Conservation (phyloP, 73 alveolate genomes). For the Symbiodinium pilosum region DNA sequence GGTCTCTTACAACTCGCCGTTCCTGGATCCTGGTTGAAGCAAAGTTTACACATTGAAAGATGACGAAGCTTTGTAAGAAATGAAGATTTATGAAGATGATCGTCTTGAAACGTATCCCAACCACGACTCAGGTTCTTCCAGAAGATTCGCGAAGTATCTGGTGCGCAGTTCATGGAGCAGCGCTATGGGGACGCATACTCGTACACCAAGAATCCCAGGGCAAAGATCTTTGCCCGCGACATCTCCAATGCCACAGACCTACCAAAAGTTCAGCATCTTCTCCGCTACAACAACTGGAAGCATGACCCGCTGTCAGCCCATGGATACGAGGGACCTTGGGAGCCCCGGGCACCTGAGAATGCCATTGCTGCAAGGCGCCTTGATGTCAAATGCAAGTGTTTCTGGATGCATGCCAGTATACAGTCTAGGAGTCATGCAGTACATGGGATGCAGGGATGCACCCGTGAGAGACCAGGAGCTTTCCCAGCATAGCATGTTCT, state of each 20-base stretch:
- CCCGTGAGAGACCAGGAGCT: too few species aligned
- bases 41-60: too few species aligned
- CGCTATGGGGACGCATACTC: constrained; percentile 85
- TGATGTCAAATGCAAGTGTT: too few species aligned
- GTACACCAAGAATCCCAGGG: constrained; percentile 76
- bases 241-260: constrained; percentile 51
- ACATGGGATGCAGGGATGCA: too few species aligned
- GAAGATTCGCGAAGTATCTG: constrained; percentile 55
- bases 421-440: too few species aligned
- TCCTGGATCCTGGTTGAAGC: too few species aligned
- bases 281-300: constrained; percentile 89
- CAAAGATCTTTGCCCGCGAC: constrained; percentile 84
- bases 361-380: constrained; percentile 92
- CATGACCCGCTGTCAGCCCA: constrained; percentile 67
- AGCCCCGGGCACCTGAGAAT: constrained; percentile 81
- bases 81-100: too few species aligned
- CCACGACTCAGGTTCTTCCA: too few species aligned
- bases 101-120: too few species aligned
- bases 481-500: too few species aligned
- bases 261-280: constrained; percentile 24
- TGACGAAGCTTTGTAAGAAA: too few species aligned
- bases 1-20: constrained; percentile 92
- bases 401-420: too few species aligned
- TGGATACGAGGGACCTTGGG: constrained; percentile 74
- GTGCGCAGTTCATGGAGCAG: constrained; percentile 57